phyloP scores from a whole-genome alignment of 257 asterid species.

The Nicotiana undulata region DNA sequence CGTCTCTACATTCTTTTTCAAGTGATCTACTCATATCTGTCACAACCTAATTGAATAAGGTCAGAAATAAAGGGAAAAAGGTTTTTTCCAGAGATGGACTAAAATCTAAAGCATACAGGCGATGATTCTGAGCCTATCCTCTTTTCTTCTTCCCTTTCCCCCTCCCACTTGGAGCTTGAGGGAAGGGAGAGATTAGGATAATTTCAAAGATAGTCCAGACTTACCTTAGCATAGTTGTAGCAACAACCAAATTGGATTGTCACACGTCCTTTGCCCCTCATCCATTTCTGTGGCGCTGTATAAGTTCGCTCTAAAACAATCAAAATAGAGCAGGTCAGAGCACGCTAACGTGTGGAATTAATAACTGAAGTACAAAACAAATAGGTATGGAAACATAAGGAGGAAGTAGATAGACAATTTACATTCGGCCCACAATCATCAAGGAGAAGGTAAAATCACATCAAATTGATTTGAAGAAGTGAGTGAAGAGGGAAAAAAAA shows the following conservation, averaged over 20 bases:
- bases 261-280: slow-evolving; percentile 37
- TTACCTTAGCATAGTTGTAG: slow-evolving; percentile 30
- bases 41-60: background rate
- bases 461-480: background rate
- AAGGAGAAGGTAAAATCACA: background rate
- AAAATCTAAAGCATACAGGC: background rate
- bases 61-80: background rate
- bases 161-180: background rate
- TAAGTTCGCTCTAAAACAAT: slow-evolving; percentile 21
- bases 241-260: slow-evolving; percentile 47
- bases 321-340: background rate
- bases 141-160: background rate
- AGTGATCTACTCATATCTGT: background rate
- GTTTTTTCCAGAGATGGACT: background rate
- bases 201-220: background rate
- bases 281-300: slow-evolving; percentile 34
- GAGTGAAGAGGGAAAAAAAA: background rate
- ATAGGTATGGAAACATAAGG: background rate
- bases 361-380: slow-evolving; percentile 15
- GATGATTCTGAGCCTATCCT: background rate
- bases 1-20: background rate
- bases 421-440: background rate
- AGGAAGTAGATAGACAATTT: background rate
- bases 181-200: background rate
- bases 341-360: background rate